Percentiles rank a stretch among this genome's conserved stretches.
phyloP scores from a whole-genome alignment of 129 eudicot species.

The Chrysanthemum lavandulifolium region DNA sequence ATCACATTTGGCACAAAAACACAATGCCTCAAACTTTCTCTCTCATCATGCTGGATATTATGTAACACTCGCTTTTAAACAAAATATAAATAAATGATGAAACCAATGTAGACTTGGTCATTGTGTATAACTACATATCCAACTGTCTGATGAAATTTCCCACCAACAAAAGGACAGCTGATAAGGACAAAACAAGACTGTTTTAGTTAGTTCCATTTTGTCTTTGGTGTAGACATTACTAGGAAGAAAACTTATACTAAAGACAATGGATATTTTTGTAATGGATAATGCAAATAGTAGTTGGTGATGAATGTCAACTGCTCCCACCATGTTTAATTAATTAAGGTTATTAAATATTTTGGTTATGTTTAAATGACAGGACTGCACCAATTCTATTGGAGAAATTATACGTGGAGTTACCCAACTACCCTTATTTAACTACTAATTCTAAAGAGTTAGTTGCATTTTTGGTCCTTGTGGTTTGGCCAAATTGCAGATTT shows the following conservation, averaged over 20 bases:
- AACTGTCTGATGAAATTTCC: slow-evolving; percentile 20
- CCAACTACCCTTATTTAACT: not conserved
- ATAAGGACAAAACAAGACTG: slow-evolving; percentile 14
- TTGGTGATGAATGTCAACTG: slow-evolving; percentile 29
- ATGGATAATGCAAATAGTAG: slow-evolving; percentile 3
- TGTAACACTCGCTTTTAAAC: slow-evolving; percentile 7
- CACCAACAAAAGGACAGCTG: slow-evolving; percentile 11
- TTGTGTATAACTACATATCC: not conserved
- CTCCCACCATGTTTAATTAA: slow-evolving; percentile 4
- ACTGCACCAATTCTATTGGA: slow-evolving; percentile 1
- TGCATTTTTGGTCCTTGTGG: no score
- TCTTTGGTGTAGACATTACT: slow-evolving; percentile 31
- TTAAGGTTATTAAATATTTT: not conserved
- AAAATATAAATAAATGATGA: slow-evolving; percentile 15
- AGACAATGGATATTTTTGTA: slow-evolving; percentile 12
- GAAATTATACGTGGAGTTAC: slow-evolving; percentile 5
- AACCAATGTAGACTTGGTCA: slow-evolving; percentile 28
- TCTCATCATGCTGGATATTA: slow-evolving; percentile 18
- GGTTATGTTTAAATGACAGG: slow-evolving; percentile 1
- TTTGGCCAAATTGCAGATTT: no score
- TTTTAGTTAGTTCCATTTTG: slow-evolving; percentile 9
- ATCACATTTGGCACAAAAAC: slow-evolving; percentile 25
- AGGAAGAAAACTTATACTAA: slow-evolving; percentile 17
- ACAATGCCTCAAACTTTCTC: slow-evolving; percentile 7
- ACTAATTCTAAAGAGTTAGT: no score